Evolutionary conservation across 2,329 filamentous ascomycete genomes (phyloP).

Genomic region (Trichoderma simmonsii): DNA sequence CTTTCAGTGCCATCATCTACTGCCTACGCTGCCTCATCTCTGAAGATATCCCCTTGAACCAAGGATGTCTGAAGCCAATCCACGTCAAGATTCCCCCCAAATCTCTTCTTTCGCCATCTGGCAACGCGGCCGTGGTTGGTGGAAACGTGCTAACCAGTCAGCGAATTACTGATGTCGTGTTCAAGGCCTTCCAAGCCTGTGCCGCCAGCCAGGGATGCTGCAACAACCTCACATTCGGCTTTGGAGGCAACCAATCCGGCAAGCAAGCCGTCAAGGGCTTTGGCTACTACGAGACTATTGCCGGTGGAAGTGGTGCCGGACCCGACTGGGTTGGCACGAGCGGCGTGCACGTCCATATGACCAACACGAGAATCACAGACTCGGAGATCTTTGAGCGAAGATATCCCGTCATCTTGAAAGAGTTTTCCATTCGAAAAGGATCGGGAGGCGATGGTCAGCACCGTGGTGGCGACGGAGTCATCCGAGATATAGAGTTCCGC

Average conservation of each 20-base stretch:
- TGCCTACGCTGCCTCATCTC: conserved; percentile 75
- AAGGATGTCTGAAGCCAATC: conserved; percentile 75
- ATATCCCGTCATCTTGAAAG: conserved; percentile 69
- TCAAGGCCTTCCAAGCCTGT: conserved; percentile 74
- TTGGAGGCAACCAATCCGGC: conserved; percentile 48
- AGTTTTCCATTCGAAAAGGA: conserved; percentile 63
- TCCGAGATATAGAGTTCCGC: conserved; percentile 76
- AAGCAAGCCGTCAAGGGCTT: conserved; percentile 40
- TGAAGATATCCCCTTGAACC: conserved; percentile 79
- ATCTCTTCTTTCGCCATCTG: conserved; percentile 71
- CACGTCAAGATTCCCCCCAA: conserved; percentile 69
- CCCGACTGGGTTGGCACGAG: conserved; percentile 46
- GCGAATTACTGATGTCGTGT: conserved; percentile 44
- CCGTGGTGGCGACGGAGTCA: conserved; percentile 68
- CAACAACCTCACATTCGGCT: conserved; percentile 82
- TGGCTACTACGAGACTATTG: conserved; percentile 60
- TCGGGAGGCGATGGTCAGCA: conserved; percentile 66
- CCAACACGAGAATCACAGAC: conserved; percentile 72
- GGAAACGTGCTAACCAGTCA: conserved; percentile 64
- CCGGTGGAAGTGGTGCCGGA: conserved; percentile 66
- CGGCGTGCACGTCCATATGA: conserved; percentile 56
- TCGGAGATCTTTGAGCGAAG: conserved; percentile 44
- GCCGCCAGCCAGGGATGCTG: conserved; percentile 77
- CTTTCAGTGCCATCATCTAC: conserved; percentile 84
- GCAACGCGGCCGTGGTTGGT: conserved; percentile 75